phyloP scores from a whole-genome alignment of 305 asterid species.

The Rubia tinctorum region DNA sequence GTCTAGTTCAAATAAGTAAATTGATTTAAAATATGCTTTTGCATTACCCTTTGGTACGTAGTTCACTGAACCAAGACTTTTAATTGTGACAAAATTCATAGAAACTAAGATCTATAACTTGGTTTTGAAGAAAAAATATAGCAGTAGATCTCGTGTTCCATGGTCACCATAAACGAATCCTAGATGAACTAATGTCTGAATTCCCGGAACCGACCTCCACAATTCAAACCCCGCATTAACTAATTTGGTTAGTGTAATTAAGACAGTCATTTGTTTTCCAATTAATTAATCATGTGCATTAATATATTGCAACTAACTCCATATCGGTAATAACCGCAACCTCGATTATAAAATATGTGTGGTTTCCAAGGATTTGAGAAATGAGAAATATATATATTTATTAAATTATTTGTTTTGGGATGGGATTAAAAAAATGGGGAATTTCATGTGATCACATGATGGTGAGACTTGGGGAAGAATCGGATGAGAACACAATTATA shows the following conservation, averaged over 20 bases:
- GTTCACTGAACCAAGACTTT: slow-evolving; percentile 39
- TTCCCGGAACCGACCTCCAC: slow-evolving; percentile 33
- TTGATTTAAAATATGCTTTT: not conserved
- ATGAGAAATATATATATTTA: too few species aligned
- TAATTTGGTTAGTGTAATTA: not conserved
- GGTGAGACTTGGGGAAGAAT: slow-evolving; percentile 14
- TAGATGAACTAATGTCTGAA: slow-evolving; percentile 19
- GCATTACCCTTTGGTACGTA: not conserved
- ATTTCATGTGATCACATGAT: slow-evolving; percentile 48
- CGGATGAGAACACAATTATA: slow-evolving; percentile 26
- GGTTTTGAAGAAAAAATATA: slow-evolving; percentile 23
- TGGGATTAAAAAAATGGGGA: not conserved
- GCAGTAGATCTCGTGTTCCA: slow-evolving; percentile 36
- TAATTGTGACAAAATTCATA: not conserved
- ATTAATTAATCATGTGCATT: slow-evolving; percentile 8
- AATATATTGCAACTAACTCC: slow-evolving; percentile 31
- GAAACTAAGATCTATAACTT: slow-evolving; percentile 30
- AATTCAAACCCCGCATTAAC: not conserved
- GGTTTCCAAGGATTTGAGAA: not conserved
- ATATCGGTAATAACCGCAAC: slow-evolving; percentile 50
- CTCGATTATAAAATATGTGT: slow-evolving; percentile 5
- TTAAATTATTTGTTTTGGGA: too few species aligned
- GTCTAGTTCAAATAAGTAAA: too few species aligned
- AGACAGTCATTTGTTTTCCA: not conserved
- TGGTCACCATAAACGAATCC: not conserved